Conservation (phyloP, 345 rosid species). For the Combretum micranthum region DNA sequence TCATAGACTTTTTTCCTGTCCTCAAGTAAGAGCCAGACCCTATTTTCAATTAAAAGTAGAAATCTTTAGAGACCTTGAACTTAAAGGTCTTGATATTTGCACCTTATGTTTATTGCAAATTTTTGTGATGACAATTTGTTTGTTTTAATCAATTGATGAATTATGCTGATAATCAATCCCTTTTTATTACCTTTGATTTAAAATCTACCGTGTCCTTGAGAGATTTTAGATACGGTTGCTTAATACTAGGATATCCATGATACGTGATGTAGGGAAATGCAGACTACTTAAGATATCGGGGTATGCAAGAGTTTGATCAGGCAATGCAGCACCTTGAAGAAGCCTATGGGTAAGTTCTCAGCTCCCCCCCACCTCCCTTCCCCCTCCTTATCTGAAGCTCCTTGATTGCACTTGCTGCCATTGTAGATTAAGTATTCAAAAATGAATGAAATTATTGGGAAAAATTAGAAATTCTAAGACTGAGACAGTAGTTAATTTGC, state of each 20-base stretch:
- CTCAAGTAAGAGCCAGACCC: too few relatives aligned
- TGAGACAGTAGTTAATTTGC: too few relatives aligned
- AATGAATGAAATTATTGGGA: too few relatives aligned
- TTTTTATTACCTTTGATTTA: not conserved
- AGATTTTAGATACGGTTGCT: not conserved
- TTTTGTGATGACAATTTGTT: too few relatives aligned
- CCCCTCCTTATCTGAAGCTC: not conserved
- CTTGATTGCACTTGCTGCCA: not conserved
- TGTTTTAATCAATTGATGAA: too few relatives aligned
- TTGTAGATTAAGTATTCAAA: too few relatives aligned
- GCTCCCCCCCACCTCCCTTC: not conserved
- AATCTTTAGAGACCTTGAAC: too few relatives aligned
- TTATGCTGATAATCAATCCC: not conserved
- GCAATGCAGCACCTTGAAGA: slow-evolving; percentile 91
- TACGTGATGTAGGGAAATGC: slow-evolving; percentile 59
- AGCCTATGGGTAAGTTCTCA: slow-evolving; percentile 58
- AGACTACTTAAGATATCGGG: slow-evolving; percentile 58
- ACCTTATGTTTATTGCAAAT: too few relatives aligned
- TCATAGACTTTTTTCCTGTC: too few relatives aligned
- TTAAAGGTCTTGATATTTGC: too few relatives aligned
- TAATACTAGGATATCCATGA: not conserved
- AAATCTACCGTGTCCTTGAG: not conserved
- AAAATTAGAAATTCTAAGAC: too few relatives aligned
- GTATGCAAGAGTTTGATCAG: slow-evolving; percentile 88
- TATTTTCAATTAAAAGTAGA: too few relatives aligned